phyloP scores from a whole-genome alignment of 495 filamentous ascomycete genomes.

The Penicillium cinerascens region DNA sequence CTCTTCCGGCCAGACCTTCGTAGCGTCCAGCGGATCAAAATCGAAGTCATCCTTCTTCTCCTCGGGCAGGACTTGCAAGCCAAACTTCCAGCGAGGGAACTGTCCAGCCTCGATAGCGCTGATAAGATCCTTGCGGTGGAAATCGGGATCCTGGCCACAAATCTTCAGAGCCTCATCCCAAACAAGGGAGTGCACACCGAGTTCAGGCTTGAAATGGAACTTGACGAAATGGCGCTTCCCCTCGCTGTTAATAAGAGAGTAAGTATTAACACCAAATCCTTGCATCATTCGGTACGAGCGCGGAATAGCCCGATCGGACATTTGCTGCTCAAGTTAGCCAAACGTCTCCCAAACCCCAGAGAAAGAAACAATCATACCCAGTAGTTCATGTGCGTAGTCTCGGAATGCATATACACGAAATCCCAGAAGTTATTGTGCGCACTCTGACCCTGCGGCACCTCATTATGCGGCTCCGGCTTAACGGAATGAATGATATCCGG shows the following conservation, averaged over 20 bases:
- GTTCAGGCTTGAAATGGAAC: slow-evolving; percentile 71
- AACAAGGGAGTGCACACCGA: slow-evolving; percentile 79
- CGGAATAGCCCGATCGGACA: slow-evolving; percentile 77
- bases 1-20: slow-evolving; percentile 88
- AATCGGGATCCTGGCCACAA: slow-evolving; percentile 78
- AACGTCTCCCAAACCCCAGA: not conserved
- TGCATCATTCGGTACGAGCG: slow-evolving; percentile 86
- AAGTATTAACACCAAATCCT: slow-evolving; percentile 88
- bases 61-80: slow-evolving; percentile 72
- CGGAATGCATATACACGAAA: slow-evolving; percentile 53
- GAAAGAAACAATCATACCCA: slow-evolving; percentile 50
- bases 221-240: slow-evolving; percentile 78
- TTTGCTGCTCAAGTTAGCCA: slow-evolving; percentile 40
- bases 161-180: slow-evolving; percentile 90
- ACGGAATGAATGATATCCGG: slow-evolving; percentile 71
- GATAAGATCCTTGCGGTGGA: slow-evolving; percentile 79
- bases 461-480: slow-evolving; percentile 80
- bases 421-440: slow-evolving; percentile 66
- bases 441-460: slow-evolving; percentile 58
- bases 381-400: slow-evolving; percentile 81
- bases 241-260: slow-evolving; percentile 64
- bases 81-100: slow-evolving; percentile 80
- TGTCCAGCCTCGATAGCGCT: slow-evolving; percentile 70
- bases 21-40: slow-evolving; percentile 89
- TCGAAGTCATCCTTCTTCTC: slow-evolving; percentile 75